phyloP scores from a whole-genome alignment of 768 basidiomycete genomes.

The Russula emetica region DNA sequence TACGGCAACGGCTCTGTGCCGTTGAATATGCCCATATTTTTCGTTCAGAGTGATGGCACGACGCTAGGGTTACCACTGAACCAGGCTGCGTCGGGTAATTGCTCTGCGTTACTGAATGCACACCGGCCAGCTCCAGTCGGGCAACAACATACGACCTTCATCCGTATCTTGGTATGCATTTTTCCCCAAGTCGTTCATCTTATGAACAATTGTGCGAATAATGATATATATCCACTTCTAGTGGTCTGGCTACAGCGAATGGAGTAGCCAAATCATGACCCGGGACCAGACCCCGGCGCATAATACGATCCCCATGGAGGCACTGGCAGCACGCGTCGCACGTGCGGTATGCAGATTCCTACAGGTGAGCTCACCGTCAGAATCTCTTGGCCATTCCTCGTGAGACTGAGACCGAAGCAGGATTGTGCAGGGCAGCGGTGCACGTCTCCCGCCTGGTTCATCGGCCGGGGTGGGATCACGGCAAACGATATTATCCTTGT shows the following conservation, averaged over 20 bases:
- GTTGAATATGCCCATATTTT: constrained; percentile 22
- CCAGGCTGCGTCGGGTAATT: not conserved
- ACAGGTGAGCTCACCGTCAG: not conserved
- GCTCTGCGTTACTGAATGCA: not conserved
- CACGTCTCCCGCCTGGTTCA: not conserved
- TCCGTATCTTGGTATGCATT: constrained; percentile 14
- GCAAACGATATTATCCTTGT: constrained; percentile 13
- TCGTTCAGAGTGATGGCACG: constrained; percentile 3
- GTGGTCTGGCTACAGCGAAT: constrained; percentile 21
- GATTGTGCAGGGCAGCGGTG: not conserved
- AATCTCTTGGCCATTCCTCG: not conserved
- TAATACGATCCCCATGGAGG: not conserved
- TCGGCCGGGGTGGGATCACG: constrained; percentile 17
- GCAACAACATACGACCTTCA: not conserved
- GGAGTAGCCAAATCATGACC: constrained; percentile 15
- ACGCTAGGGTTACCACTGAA: constrained; percentile 4
- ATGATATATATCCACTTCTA: not conserved
- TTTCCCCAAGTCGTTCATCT: not conserved
- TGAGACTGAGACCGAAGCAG: not conserved
- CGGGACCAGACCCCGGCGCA: constrained; percentile 8
- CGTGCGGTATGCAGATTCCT: constrained; percentile 15
- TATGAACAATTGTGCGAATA: not conserved
- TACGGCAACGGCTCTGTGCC: not conserved
- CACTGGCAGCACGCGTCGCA: constrained; percentile 10
- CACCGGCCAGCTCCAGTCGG: constrained; percentile 3